These are phyloP conservation scores for Logfia minima DNA, from an alignment of 129 eudicot genomes.

Conservation along the genomic window DNA sequence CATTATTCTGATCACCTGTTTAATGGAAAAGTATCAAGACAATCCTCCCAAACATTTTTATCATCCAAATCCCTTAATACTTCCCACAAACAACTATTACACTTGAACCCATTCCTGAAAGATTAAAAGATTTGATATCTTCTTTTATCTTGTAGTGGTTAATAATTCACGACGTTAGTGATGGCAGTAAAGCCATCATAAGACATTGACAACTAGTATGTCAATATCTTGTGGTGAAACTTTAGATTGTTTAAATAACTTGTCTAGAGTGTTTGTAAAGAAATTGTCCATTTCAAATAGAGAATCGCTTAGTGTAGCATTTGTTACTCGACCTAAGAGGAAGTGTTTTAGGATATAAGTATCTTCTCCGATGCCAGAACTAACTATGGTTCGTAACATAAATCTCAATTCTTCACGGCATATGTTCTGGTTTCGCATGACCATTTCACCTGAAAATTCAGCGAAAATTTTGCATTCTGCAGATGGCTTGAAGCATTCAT, in stretches of 20 bases:
- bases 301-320: conserved; percentile 38
- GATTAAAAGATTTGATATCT: conserved; percentile 49
- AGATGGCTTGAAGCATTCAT: conserved; percentile 52
- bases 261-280: conserved; percentile 48
- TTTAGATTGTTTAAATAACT: conserved; percentile 38
- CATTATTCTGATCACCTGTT: conserved; percentile 26
- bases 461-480: too few relatives aligned
- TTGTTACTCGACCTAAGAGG: conserved; percentile 42
- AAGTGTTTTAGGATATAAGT: conserved; percentile 56
- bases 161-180: conserved; percentile 52
- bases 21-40: conserved; percentile 30
- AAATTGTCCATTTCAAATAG: conserved; percentile 53
- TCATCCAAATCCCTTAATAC: conserved; percentile 35
- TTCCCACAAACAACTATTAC: conserved; percentile 56
- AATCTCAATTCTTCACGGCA: conserved; percentile 49
- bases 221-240: conserved; percentile 46
- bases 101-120: conserved; percentile 77
- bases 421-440: conserved; percentile 53
- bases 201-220: conserved; percentile 62
- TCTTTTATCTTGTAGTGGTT: conserved; percentile 58
- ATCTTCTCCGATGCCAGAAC: conserved; percentile 63
- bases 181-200: conserved; percentile 46
- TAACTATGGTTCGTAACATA: conserved; percentile 50
- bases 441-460: conserved; percentile 17
- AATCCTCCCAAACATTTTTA: conserved; percentile 41